These are phyloP conservation scores for Pseudocercospora fijiensis DNA, from an alignment of 2,329 filamentous ascomycete species.

Conservation along the genomic window DNA sequence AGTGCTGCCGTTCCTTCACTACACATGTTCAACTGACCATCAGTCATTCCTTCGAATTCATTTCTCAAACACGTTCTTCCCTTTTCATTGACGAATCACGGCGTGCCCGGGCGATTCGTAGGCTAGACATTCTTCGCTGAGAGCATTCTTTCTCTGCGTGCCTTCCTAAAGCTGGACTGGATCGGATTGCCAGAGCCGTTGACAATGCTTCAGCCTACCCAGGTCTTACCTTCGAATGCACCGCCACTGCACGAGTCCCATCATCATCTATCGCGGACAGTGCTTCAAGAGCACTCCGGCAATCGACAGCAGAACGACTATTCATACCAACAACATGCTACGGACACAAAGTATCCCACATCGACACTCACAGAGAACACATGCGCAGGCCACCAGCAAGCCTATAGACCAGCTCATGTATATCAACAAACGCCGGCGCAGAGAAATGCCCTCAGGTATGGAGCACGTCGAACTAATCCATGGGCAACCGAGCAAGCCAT, in stretches of 20 bases:
- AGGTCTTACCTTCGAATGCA: constrained; percentile 46
- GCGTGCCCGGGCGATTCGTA: constrained; percentile 9
- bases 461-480: constrained; percentile 10
- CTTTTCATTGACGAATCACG: constrained; percentile 33
- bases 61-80: constrained; percentile 45
- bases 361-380: constrained; percentile 35
- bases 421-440: constrained; percentile 21
- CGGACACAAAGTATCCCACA: constrained; percentile 36
- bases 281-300: constrained; percentile 45
- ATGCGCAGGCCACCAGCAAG: constrained; percentile 18
- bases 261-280: constrained; percentile 32
- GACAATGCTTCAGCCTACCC: constrained; percentile 39
- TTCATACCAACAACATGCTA: constrained; percentile 8
- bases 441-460: constrained; percentile 17
- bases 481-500: constrained; percentile 18
- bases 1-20: constrained; percentile 25
- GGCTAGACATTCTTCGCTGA: constrained; percentile 33
- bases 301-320: constrained; percentile 42
- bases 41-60: constrained; percentile 45
- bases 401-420: constrained; percentile 17
- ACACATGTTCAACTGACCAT: constrained; percentile 29
- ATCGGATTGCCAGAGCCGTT: constrained; percentile 23
- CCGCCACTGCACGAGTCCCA: constrained; percentile 36
- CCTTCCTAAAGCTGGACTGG: constrained; percentile 27
- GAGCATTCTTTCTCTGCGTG: constrained; percentile 46